These are phyloP conservation scores for Nidularia sp. DNA, from an alignment of 768 basidiomycete genomes.

Conservation along the genomic window DNA sequence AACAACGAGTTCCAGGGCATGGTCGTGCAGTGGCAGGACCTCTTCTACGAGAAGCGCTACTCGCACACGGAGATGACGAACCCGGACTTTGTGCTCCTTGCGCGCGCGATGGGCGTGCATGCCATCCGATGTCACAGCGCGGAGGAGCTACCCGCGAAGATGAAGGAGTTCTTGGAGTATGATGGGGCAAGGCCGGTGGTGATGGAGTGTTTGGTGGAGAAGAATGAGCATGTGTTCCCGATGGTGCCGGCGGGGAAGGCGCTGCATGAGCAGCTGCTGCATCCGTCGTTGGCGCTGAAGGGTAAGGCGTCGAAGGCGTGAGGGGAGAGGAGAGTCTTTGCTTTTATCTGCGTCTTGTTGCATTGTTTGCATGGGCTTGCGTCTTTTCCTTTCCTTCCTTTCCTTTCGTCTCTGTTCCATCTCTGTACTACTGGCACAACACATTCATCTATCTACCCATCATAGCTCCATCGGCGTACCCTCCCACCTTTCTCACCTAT, in stretches of 20 bases:
- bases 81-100: slow-evolving; percentile 90
- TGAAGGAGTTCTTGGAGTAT: slow-evolving; percentile 99
- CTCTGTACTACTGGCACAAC: no score
- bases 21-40: slow-evolving; percentile 99
- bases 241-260: slow-evolving; percentile 94
- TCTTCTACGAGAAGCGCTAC: slow-evolving; percentile 96
- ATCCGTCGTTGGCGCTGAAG: slow-evolving; percentile 42
- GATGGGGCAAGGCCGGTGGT: slow-evolving; percentile 82
- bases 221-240: slow-evolving; percentile 85
- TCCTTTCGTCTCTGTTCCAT: no score
- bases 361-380: no score
- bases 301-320: not conserved
- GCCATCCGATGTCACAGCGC: slow-evolving; percentile 71
- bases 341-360: no score
- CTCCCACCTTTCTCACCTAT: no score
- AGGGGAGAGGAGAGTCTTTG: no score
- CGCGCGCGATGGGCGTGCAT: slow-evolving; percentile 89
- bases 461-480: no score
- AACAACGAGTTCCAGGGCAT: slow-evolving; percentile 99
- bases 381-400: no score
- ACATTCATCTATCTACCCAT: no score
- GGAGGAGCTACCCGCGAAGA: slow-evolving; percentile 85
- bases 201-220: slow-evolving; percentile 86
- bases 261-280: slow-evolving; percentile 85
- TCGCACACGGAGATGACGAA: slow-evolving; percentile 95